Base-by-base conservation (phyloP, 2,329 filamentous ascomycete genomes). In the Erysiphe pulchra region DNA sequence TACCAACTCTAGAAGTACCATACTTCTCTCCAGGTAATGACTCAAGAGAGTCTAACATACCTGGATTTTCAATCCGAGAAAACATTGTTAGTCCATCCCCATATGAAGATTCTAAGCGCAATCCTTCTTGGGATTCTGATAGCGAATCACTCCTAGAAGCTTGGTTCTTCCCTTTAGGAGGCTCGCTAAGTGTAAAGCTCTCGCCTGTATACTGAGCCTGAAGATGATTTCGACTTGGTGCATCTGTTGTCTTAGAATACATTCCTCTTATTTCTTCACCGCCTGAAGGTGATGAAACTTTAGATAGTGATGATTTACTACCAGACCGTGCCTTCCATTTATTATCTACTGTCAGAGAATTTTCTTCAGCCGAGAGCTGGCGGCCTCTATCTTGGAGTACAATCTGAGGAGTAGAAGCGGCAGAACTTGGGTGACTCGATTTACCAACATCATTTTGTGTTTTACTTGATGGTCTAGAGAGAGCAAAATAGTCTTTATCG, bases 361-460 rank as follows among this genome's bases (percentile, higher is more conserved):
- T 63, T 34, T 69, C 70, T 30, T 77, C 73, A 2, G 75, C 72
- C 0, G 75, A 76, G 4, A 68, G 62, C 49, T 74, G 69, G 40
- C 80, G 72, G 1, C 74, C 73, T 60, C 86, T 90, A 55, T 92
- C 83, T 59, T 92, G 84, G 58, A 85, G 92, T 18, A 84, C 80
- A 54, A 92, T 92, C 56, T 93, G 85, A n/a, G 85, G 83, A 14
- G 82, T 85, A 2, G 75, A 71, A 48, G 64, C 59, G 46, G 65
- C 63, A 1, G 68, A 69, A 39, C 70, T 69, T 14, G 55, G 56
- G 42, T 65, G 66, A n/a, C 53, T 48, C 2, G 51, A 49, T 42
- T 50, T 53, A n/a, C 49, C 48, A 10, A 42, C 33, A 7, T 55
- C 51, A 52, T 62, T 68, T 45, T 71, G 66, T 14, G 44, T 37